Percentiles rank a stretch among this genome's conserved stretches.
These are phyloP conservation scores for Pelargonium myrrhifolium DNA, from an alignment of 441 rosid species.

Conservation along the genomic window DNA sequence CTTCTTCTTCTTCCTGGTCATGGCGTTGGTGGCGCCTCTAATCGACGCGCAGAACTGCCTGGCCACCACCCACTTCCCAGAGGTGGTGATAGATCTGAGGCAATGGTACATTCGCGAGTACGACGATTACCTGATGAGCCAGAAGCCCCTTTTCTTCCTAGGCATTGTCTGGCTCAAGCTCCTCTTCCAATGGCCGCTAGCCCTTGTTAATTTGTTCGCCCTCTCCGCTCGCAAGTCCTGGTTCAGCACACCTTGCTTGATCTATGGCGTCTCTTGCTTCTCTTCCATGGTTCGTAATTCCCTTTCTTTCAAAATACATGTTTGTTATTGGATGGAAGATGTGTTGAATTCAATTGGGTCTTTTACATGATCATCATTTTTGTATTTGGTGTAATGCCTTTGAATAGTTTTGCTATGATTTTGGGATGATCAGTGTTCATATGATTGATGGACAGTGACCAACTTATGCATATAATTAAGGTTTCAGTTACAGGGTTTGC, in stretches of 20 bases:
- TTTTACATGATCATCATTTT: background rate
- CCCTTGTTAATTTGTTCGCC: conserved; percentile 45
- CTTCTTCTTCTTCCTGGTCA: conserved; percentile 39
- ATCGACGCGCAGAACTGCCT: conserved; percentile 55
- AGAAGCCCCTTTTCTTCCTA: conserved; percentile 68
- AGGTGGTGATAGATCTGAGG: conserved; percentile 37
- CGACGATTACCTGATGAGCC: conserved; percentile 52
- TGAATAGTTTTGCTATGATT: no score
- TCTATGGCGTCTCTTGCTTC: conserved; percentile 53
- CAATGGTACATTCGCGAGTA: conserved; percentile 30
- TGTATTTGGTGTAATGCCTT: no score
- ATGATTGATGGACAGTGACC: no score
- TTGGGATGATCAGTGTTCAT: no score
- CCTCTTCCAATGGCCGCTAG: conserved; percentile 69
- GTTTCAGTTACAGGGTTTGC: no score
- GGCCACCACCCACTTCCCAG: conserved; percentile 41
- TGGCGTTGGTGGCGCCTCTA: conserved; percentile 45
- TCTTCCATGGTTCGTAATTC: conserved; percentile 52
- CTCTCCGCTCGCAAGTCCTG: conserved; percentile 54
- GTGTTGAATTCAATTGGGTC: background rate
- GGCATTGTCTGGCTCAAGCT: conserved; percentile 67
- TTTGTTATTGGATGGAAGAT: background rate
- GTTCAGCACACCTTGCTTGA: conserved; percentile 63
- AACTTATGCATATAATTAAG: no score
- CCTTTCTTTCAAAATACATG: conserved; percentile 8